Evolutionary conservation across 805 yeast species (phyloP), one percentile per base, ranked within the genome.

Genomic region (Spathaspora arborariae): DNA sequence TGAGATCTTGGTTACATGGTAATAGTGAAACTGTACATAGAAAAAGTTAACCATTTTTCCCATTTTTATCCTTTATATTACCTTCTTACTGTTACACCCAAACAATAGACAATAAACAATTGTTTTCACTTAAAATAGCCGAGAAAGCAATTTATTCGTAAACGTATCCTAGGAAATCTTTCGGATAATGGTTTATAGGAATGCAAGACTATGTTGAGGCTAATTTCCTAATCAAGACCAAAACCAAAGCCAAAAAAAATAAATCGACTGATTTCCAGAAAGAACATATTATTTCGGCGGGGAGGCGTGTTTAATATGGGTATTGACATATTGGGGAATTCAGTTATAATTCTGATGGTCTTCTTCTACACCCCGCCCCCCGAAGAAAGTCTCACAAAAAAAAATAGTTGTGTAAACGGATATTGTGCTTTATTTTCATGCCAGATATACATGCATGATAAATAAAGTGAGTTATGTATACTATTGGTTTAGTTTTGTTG

Each of bases 241-340:
- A 6, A 13, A 15, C 20, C 6, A 5, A 18, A 18, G 11, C 6
- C 8, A 13, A 11, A 37, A 36, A 36, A 37, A 37, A 37, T 37
- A 37, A 37, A 37, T 37, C 39, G 24, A 11, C 39, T 15, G 39
- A 37, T 37, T 37, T 37, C 16, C 35, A 30, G 16, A 30, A 15
- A 30, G 27, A 24, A 24, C 11, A 24, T 24, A 7, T 6, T 22
- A n/a, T n/a, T n/a, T n/a, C n/a, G n/a, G n/a, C n/a, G n/a, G n/a
- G n/a, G n/a, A n/a, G n/a, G n/a, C n/a, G 27, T 9, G 11, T 3
- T 24, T 4, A 24, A 24, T 10, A 24, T 24, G 10, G 27, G 11
- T 9, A 13, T 9, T 24, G 27, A 24, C 3, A 10, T 9, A 2
- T 8, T 8, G 13, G 24, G 24, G 24, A 6, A 9, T 4, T 10